Conservation (phyloP, 2,329 filamentous ascomycete genomes). For the Triangularia verruculosa region DNA sequence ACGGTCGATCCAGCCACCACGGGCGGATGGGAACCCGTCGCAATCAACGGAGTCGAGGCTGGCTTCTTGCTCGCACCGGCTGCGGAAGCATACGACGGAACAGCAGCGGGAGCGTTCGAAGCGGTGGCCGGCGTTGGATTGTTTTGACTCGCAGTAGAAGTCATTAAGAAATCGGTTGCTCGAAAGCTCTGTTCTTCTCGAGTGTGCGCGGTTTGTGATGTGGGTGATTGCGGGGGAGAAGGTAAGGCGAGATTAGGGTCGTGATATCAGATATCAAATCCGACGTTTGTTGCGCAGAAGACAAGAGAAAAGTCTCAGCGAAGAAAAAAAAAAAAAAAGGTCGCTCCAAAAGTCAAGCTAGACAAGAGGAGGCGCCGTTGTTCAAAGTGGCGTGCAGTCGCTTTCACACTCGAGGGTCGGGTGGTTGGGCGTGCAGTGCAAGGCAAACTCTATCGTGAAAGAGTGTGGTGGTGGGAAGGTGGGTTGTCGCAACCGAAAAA, state of each 20-base stretch:
- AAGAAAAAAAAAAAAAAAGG: conserved; percentile 10
- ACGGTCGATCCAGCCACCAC: conserved; percentile 54
- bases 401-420: conserved; percentile 6
- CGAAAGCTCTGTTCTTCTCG: conserved; percentile 30
- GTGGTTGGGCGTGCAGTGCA: conserved; percentile 14
- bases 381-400: conserved; percentile 4
- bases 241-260: conserved; percentile 16
- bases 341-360: conserved; percentile 6
- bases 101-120: conserved; percentile 49
- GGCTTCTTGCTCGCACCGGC: conserved; percentile 62
- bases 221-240: conserved; percentile 1
- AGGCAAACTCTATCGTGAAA: conserved; percentile 25
- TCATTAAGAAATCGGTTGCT: conserved; percentile 49
- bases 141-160: conserved; percentile 57
- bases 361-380: conserved; percentile 7
- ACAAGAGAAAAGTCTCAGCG: conserved; percentile 10
- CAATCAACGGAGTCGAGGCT: conserved; percentile 58
- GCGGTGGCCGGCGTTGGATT: conserved; percentile 56
- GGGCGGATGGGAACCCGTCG: conserved; percentile 55
- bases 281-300: conserved; percentile 25
- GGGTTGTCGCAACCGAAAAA: conserved; percentile 20
- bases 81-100: conserved; percentile 66
- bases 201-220: conserved; percentile 19
- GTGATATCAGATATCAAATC: conserved; percentile 36
- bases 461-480: conserved; percentile 23